Percentiles rank a stretch among this genome's conserved stretches.
These are phyloP conservation scores for Blastobotrys serpentis DNA, from an alignment of 1,139 yeast genomes.

Conservation along the genomic window DNA sequence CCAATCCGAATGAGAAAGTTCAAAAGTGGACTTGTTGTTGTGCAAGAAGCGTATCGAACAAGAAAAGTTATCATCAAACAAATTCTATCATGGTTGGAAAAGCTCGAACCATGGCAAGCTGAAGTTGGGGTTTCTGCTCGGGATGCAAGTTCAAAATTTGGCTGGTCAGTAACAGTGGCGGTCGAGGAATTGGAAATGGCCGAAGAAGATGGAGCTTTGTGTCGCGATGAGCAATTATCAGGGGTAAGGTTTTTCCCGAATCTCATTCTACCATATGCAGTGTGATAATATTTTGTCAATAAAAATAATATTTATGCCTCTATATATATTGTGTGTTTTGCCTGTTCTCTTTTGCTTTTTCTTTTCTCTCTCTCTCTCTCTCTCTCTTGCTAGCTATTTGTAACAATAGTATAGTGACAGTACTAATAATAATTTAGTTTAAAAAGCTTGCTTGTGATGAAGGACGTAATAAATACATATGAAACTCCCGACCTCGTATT, in stretches of 20 bases:
- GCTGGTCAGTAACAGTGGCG: slow-evolving; percentile 70
- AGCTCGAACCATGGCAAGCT: slow-evolving; percentile 30
- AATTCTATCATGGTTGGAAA: slow-evolving; percentile 37
- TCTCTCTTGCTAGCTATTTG: too few relatives aligned
- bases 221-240: slow-evolving; percentile 64
- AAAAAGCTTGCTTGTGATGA: neutral
- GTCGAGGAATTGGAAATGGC: slow-evolving; percentile 65
- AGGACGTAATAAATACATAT: slow-evolving; percentile 6
- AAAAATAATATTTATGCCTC: too few relatives aligned
- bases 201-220: slow-evolving; percentile 54
- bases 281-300: too few relatives aligned
- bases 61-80: slow-evolving; percentile 37
- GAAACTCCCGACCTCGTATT: neutral
- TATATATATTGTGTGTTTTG: too few relatives aligned
- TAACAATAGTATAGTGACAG: slow-evolving; percentile 7
- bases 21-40: slow-evolving; percentile 46
- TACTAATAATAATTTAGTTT: too few relatives aligned
- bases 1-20: slow-evolving; percentile 46
- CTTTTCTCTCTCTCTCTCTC: too few relatives aligned
- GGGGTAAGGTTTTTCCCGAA: slow-evolving; percentile 50
- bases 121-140: slow-evolving; percentile 44
- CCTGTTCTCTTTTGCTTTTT: too few relatives aligned
- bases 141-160: slow-evolving; percentile 54
- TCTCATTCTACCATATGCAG: slow-evolving; percentile 18
- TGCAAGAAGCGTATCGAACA: slow-evolving; percentile 44